Base-by-base conservation (phyloP, 192 early-diverging fungal species). In the Dissophora globulifera region DNA sequence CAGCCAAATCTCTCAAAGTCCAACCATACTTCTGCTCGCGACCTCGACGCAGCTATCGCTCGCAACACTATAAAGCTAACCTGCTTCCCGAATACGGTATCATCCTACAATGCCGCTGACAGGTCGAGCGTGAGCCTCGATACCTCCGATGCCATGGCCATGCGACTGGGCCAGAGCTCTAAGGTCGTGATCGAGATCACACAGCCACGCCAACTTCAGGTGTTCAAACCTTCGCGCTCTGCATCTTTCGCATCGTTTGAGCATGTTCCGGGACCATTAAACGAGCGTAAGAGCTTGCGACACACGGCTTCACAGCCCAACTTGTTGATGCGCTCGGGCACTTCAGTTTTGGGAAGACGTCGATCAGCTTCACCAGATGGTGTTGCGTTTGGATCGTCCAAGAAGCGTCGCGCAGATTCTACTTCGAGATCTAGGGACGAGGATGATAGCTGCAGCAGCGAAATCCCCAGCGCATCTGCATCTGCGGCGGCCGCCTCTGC, bases 121-220 rank as follows among this genome's bases (percentile, higher is more conserved):
- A 42, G 2, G 5, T 30, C 43, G 13, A 45, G 42, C 16, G 12
- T 26, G 9, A 40, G 25, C 26, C 68, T 70, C 1, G 52, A 70
- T 16, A 27, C 58, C 1, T 35, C 59, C 1, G 58, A 66, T n/a
- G 71, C 62, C 5, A 47, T 75, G 17, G 56, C 55, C 3, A 23
- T 75, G 56, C 41, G 53, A n/a, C 30, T 75, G 10, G 15, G 56
- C 15, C 47, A 65, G 38, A 65, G 55, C 29, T 75, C 70, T 49
- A 75, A 75, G 20, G 38, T 75, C 23, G 62, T 75, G 4, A 75
- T 75, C 41, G 70, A 75, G 43, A 75, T 75, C 29, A 59, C 70
- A 13, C 70, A 75, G 27, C 62, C 70, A 2, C 48, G 45, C 0
- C 19, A 41, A 22, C 25, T 51, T 7, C 68, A 49, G 43, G 53